A percentile compares a stretch with the other conserved stretches of the same genome.
Conservation (phyloP, 2,329 filamentous ascomycete species). For the Ascochyta fabae region DNA sequence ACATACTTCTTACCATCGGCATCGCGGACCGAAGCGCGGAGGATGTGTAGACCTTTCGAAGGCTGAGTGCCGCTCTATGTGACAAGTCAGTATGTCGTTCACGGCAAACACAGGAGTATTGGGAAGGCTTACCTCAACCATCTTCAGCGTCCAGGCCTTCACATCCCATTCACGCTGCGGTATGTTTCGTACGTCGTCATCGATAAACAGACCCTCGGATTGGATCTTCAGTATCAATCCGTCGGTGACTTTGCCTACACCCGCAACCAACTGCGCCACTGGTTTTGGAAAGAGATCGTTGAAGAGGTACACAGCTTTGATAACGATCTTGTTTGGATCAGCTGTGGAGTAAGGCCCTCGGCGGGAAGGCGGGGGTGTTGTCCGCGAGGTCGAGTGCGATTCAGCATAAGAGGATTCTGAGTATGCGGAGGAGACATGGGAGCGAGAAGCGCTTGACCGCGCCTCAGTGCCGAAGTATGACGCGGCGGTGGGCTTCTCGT, state of each 20-base stretch:
- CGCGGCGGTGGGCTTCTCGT: conserved; percentile 60
- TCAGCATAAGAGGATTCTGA: conserved; percentile 88
- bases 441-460: conserved; percentile 32
- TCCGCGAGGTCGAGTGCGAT: conserved; percentile 82
- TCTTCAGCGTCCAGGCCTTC: conserved; percentile 96
- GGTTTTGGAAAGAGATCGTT: conserved; percentile 90
- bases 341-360: conserved; percentile 82
- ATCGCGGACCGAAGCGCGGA: conserved; percentile 65
- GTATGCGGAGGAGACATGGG: conserved; percentile 59
- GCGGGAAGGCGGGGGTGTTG: conserved; percentile 80
- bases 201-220: conserved; percentile 94
- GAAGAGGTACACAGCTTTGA: conserved; percentile 91
- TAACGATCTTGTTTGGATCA: conserved; percentile 94
- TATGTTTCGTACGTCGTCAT: conserved; percentile 89
- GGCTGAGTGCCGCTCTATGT: conserved; percentile 52
- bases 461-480: conserved; percentile 62
- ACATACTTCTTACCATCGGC: conserved; percentile 67
- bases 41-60: conserved; percentile 57
- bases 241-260: conserved; percentile 85
- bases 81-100: conserved; percentile 17
- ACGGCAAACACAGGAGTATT: background rate
- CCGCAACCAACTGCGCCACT: conserved; percentile 85
- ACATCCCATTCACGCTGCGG: conserved; percentile 98
- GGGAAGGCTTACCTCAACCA: conserved; percentile 67
- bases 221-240: conserved; percentile 91